phyloP scores from a whole-genome alignment of 306 rosid species.

The Gastrolobium bilobum region DNA sequence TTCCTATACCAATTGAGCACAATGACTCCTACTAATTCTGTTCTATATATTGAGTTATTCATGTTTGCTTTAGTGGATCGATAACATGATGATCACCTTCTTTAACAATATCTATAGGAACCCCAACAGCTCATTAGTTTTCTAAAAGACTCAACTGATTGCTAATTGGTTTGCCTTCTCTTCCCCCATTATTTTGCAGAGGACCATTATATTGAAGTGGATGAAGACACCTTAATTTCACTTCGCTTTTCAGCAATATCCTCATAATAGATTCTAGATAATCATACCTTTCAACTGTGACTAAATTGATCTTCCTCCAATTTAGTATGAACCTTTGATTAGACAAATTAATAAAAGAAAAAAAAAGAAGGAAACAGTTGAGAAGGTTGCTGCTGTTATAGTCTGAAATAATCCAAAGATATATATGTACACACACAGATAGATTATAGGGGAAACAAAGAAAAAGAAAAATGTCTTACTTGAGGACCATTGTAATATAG shows the following conservation, averaged over 20 bases:
- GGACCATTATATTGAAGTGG: slow-evolving; percentile 16
- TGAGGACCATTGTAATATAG: too few relatives aligned
- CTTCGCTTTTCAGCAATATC: background rate
- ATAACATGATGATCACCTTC: background rate
- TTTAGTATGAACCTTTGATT: background rate
- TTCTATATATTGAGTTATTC: background rate
- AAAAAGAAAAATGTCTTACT: too few relatives aligned
- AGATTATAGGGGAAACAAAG: too few relatives aligned
- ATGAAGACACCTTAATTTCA: slow-evolving; percentile 4
- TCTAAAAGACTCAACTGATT: background rate
- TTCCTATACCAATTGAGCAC: too few relatives aligned
- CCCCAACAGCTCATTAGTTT: background rate
- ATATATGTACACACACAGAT: too few relatives aligned
- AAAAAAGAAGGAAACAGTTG: background rate
- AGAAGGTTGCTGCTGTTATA: too few relatives aligned
- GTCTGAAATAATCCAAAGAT: too few relatives aligned
- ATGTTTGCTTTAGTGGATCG: background rate
- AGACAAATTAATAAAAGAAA: background rate
- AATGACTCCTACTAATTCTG: background rate
- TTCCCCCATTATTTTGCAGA: too few relatives aligned
- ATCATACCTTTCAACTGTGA: background rate
- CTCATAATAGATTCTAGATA: background rate
- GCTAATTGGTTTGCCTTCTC: too few relatives aligned
- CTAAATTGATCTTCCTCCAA: background rate
- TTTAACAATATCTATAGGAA: background rate